Base-by-base conservation (phyloP, 257 asterid species). In the Orobanche coerulescens region DNA sequence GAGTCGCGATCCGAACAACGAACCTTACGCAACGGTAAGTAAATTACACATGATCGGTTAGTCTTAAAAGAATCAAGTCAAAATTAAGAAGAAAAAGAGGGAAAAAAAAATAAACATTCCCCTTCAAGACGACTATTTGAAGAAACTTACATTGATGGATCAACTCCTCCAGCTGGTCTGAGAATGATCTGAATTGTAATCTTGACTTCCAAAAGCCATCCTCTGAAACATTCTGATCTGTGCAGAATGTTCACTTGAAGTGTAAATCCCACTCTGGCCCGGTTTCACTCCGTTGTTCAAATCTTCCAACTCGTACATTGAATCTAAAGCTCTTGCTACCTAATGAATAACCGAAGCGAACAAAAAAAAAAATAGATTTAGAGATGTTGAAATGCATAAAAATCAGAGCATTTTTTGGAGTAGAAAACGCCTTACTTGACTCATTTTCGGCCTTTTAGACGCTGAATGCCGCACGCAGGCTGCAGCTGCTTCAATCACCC, bases 151-250 rank as follows among this genome's bases (percentile, higher is more conserved):
- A 13, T 34, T 47, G 56, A 24, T 19, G 61, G 34, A 31, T 66
- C 68, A 76, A 56, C 61, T 75, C 50, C 65, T 81, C 87, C 83
- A 75, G 77, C 88, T 84, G 81, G 68, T 77, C 50, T 80, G 88
- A 39, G 94, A 82, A 67, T 70, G 20, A 67, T 74, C 90, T 16
- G 90, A 75, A 64, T 88, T 79, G 66, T 72, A 81, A 1, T 84
- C 94, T 81, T 90, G 94, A 61, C 92, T 84, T 62, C 95, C 95
- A 68, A 90, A 90, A 1, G 96, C 95, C 96, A 90, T 83, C 67
- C 81, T 84, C 65, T 79, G 95, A 31, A 90, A 87, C 93, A 83
- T 79, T 83, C 80, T 79, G 64, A 90, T 87, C 69, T 90, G 96
- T 8, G 96, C 91, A 33, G 96, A 84, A 8, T 87, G 96, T 71